These are phyloP conservation scores for Rubroshorea leprosula DNA, from an alignment of 345 rosid genomes.

Conservation along the genomic window DNA sequence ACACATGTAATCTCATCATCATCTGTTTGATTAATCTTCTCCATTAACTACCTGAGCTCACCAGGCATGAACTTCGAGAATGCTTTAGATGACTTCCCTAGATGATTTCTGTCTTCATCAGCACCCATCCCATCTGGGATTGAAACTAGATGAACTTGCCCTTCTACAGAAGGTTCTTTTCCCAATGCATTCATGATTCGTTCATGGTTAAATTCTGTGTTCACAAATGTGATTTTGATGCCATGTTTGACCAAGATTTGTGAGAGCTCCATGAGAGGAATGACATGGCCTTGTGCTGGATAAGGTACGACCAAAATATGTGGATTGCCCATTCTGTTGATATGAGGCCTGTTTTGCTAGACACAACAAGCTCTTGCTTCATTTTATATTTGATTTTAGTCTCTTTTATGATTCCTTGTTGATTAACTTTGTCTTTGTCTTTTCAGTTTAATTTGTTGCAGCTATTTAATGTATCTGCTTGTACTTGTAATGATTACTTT, in stretches of 20 bases:
- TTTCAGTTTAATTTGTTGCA: too few relatives aligned
- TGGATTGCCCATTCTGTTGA: not conserved
- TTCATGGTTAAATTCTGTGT: not conserved
- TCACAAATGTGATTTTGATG: not conserved
- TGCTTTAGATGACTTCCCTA: not conserved
- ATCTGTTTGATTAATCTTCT: conserved; percentile 10
- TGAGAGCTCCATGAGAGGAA: conserved; percentile 8
- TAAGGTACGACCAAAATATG: not conserved
- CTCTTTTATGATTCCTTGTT: too few relatives aligned
- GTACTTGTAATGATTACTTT: too few relatives aligned
- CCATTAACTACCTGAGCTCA: conserved; percentile 33
- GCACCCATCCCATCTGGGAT: conserved; percentile 27
- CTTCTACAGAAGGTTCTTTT: not conserved
- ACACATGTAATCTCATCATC: conserved; percentile 30
- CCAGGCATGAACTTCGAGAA: conserved; percentile 21
- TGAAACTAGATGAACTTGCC: conserved; percentile 30
- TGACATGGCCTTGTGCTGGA: conserved; percentile 4
- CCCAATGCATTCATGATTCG: not conserved
- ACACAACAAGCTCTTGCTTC: too few relatives aligned
- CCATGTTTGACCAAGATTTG: not conserved
- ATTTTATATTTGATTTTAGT: too few relatives aligned
- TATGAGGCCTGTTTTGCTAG: too few relatives aligned
- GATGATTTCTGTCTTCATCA: not conserved
- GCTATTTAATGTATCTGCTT: too few relatives aligned
- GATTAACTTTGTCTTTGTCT: too few relatives aligned